Base-by-base conservation (phyloP, 116 monocot species). In the Papilionanthe hybrid region DNA sequence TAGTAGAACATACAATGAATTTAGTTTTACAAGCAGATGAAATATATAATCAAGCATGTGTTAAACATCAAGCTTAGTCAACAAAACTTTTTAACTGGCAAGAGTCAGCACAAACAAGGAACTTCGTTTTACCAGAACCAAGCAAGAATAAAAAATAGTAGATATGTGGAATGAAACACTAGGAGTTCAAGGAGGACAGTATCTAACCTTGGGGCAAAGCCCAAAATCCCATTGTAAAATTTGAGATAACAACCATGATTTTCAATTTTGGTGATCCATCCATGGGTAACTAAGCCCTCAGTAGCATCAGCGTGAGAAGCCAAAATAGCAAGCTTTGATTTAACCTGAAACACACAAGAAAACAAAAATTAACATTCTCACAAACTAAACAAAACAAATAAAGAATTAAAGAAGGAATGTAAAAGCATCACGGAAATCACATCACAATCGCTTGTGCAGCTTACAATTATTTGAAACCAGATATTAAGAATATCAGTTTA, bases 221-320 rank as follows among this genome's bases (percentile, higher is more conserved):
- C 98, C 75, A 88, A 88, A 37, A 98, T 91, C 9, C 94, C 98
- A 91, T 93, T 94, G 83, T 94, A 94, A 80, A 94, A 98, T 84
- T 83, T 93, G 75, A 98, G 86, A 84, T 94, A 94, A 77, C 98
- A 98, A 23, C 98, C 98, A 89, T 98, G 93, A 37, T 90, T 90
- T 79, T 93, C 98, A 81, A 98, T 91, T 90, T 98, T 98, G 71
- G 91, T 83, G 77, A 98, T 94, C 98, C 98, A 98, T 82, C 98
- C 94, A 87, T 94, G 98, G 1, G 91, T 88, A 72, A 94, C 56
- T 77, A 94, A 82, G 71, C 91, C 90, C 83, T 91, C 91, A 77
- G 80, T 84, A 10, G 98, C 98, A 90, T 98, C 98, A 88, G 90
- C 84, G 81, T 94, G 94, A 50, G 93, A 93, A 68, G 98, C 84